Evolutionary conservation across 805 yeast species (phyloP).

Genomic region (Metschnikowia koreensis): DNA sequence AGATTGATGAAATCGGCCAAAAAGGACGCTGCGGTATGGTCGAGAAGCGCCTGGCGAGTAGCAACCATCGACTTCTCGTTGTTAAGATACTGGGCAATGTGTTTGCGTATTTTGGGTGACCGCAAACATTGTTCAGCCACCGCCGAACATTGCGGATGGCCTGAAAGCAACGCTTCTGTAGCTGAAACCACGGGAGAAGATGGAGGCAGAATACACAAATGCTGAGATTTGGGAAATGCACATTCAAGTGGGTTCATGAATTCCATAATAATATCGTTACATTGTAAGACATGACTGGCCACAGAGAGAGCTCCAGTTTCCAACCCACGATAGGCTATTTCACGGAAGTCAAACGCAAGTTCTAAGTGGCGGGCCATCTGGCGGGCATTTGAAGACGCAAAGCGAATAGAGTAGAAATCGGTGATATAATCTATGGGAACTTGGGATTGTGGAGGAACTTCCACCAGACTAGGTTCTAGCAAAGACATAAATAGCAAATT

Average conservation of each 20-base stretch:
- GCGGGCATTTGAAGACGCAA: constrained; percentile 73
- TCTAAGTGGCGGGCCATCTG: constrained; percentile 57
- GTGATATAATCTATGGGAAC: background rate
- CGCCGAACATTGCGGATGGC: constrained; percentile 1
- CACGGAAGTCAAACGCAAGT: constrained; percentile 58
- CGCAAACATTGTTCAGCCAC: constrained; percentile 5
- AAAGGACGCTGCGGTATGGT: constrained; percentile 8
- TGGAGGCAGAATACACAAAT: constrained; percentile 1
- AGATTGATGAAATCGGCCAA: constrained; percentile 27
- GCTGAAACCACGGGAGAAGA: constrained; percentile 4
- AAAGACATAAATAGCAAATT: constrained; percentile 6
- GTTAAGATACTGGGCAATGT: background rate
- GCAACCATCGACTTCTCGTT: background rate
- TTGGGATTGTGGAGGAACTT: constrained; percentile 35
- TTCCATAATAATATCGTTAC: constrained; percentile 53
- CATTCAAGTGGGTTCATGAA: constrained; percentile 40
- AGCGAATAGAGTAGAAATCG: constrained; percentile 61
- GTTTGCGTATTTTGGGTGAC: background rate
- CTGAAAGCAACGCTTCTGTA: constrained; percentile 4
- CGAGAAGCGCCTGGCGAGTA: constrained; percentile 7
- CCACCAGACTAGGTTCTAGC: constrained; percentile 3
- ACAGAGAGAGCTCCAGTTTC: constrained; percentile 62
- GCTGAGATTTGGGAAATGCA: constrained; percentile 11
- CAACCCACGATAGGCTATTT: constrained; percentile 61
- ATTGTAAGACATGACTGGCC: constrained; percentile 59